Base-by-base conservation (phyloP, 2,329 filamentous ascomycete species). In the Didymella keratinophila region DNA sequence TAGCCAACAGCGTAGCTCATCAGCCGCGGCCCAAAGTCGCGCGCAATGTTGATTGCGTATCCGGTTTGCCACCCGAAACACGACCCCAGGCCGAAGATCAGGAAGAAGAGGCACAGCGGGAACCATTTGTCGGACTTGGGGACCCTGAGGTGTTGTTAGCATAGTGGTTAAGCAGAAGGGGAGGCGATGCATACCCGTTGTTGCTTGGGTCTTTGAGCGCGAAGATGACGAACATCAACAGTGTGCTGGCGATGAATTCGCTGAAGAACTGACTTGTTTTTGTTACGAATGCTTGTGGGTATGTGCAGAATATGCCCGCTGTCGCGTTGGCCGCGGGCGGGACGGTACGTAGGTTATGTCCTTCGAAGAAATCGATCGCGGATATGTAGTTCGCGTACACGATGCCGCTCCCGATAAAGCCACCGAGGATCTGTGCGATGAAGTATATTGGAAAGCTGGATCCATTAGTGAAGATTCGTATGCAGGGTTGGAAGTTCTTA, bases 11-110 rank as follows among this genome's bases (percentile, higher is more conserved):
- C 84, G 70, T 87, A 89, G 1, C 85, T 84, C 61, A 89, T 84
- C 42, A 91, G 74, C 11, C 89, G 80, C 10, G 89, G 89, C 0
- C 88, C 87, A 70, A 92, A 89, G 63, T 92, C 89, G 74, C 89
- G 83, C 34, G 88, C 89, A 41, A 90, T 75, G 68, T 92, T 92
- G 64, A 91, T 90, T 1, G 89, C 89, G 75, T 90, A 92, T 36
- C 89, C 89, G 1, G 89, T 92, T 73, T 92, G 85, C 87, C 87
- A 91, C 7, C 89, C 89, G 67, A 90, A 91, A 70, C 87, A 89
- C 30, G 87, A 86, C 18, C 88, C 89, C 21, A 92, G 86, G 8
- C 88, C 89, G 69, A 91, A 91, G 61, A 92, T 87, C 46, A 91
- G 79, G 76, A 91, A 91, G 77, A 91, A 89, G 6, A 91, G 76